phyloP scores from a whole-genome alignment of 768 basidiomycete genomes.

The Leccinum uliginosum region DNA sequence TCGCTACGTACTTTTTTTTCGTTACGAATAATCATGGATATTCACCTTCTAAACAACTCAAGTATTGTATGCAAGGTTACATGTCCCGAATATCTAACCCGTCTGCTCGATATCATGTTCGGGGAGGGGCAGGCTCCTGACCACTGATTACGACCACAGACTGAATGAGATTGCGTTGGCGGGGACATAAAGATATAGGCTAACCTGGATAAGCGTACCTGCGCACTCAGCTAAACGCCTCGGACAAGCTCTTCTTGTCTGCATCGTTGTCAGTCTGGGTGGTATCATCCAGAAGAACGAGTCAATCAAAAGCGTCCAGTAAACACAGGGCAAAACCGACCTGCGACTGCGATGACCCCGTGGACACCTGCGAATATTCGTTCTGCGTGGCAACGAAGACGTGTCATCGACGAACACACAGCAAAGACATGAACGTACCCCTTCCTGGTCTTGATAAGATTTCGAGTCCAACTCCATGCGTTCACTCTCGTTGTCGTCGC shows the following conservation, averaged over 20 bases:
- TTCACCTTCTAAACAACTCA: too few relatives aligned
- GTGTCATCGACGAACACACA: too few relatives aligned
- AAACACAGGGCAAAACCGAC: not conserved
- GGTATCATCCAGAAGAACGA: not conserved
- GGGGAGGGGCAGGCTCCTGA: not conserved
- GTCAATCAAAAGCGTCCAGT: not conserved
- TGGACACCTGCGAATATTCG: slow-evolving; percentile 13
- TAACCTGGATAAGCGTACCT: not conserved
- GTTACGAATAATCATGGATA: not conserved
- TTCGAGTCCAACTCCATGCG: slow-evolving; percentile 13
- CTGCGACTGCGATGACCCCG: slow-evolving; percentile 19
- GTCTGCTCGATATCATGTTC: not conserved
- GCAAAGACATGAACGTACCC: slow-evolving; percentile 7
- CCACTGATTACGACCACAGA: not conserved
- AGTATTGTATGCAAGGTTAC: not conserved
- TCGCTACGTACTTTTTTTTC: not conserved
- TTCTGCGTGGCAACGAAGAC: slow-evolving; percentile 1
- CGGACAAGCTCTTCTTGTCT: slow-evolving; percentile 4
- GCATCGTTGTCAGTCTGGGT: not conserved
- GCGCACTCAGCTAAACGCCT: not conserved
- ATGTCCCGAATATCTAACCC: not conserved
- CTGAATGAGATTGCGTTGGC: not conserved
- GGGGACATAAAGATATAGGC: not conserved
- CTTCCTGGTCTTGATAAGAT: slow-evolving; percentile 8
- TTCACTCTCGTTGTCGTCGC: slow-evolving; percentile 1